Evolutionary conservation across 2,329 filamentous ascomycete species (phyloP).

Genomic region (Fusarium nurragi): DNA sequence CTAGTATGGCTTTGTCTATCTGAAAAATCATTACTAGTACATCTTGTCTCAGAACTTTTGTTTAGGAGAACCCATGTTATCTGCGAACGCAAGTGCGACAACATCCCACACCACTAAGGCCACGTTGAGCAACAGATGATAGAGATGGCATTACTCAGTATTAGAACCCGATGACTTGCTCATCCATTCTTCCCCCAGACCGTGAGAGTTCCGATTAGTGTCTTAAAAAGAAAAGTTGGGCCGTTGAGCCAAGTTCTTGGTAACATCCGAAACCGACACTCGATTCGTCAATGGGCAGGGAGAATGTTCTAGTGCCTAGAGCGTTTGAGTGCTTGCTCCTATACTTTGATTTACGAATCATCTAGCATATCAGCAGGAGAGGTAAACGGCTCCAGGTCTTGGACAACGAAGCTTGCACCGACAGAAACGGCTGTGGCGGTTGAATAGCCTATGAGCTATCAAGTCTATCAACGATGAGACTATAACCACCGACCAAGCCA

Average conservation of each 20-base stretch:
- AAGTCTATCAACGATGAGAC: background rate
- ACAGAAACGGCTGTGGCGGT: conserved; percentile 4
- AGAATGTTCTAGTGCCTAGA: background rate
- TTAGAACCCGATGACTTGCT: background rate
- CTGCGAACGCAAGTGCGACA: too few relatives aligned
- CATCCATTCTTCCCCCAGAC: background rate
- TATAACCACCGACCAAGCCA: background rate
- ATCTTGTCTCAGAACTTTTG: too few relatives aligned
- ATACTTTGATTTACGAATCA: background rate
- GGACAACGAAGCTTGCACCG: background rate
- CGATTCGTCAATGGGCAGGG: background rate
- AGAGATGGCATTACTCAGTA: background rate
- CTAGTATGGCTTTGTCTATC: background rate
- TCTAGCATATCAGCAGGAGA: background rate
- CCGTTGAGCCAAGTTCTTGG: background rate
- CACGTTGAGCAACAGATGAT: background rate
- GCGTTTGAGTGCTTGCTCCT: background rate
- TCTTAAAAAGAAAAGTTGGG: background rate
- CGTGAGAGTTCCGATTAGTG: background rate
- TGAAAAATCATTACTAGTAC: background rate
- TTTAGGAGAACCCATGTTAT: too few relatives aligned
- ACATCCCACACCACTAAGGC: background rate
- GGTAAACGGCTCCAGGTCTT: background rate
- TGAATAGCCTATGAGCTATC: conserved; percentile 2
- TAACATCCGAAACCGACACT: background rate